Conservation (phyloP, 345 rosid genomes). For the Syzygium jambos region DNA sequence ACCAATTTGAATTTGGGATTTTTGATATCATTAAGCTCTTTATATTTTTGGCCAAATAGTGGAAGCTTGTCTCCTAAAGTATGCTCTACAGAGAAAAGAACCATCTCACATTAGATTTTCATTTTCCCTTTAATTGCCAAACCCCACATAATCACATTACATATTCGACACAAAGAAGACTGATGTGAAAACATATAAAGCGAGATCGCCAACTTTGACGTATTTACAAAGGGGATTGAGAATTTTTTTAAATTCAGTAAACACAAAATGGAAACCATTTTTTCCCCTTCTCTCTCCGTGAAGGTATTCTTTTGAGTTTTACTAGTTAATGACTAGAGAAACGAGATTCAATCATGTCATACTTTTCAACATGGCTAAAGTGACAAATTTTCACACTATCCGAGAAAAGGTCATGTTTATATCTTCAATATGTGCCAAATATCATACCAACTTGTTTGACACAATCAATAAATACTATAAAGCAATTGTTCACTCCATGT, state of each 20-base stretch:
- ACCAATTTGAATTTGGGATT: too few relatives aligned
- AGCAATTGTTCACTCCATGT: background rate
- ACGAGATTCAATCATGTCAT: background rate
- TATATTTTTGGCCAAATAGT: too few relatives aligned
- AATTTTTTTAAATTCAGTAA: background rate
- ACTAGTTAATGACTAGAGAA: background rate
- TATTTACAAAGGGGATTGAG: background rate
- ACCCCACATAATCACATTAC: too few relatives aligned
- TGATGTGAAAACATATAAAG: too few relatives aligned
- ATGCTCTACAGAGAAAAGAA: too few relatives aligned
- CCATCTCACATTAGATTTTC: too few relatives aligned
- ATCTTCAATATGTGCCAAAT: background rate
- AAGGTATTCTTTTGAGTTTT: background rate
- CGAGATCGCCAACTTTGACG: background rate
- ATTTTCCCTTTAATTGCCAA: too few relatives aligned
- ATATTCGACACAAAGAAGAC: too few relatives aligned
- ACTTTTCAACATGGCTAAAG: background rate
- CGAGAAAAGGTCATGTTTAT: background rate
- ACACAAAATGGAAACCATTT: background rate
- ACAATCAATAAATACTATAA: background rate
- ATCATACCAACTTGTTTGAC: background rate
- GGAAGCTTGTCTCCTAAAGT: too few relatives aligned
- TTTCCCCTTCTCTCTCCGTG: background rate
- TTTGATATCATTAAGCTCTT: too few relatives aligned
- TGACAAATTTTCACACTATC: background rate